Percentiles rank a stretch among this genome's conserved stretches.
Evolutionary conservation across 2,329 filamentous ascomycete species (phyloP).

Genomic region (Basipetospora sp.): DNA sequence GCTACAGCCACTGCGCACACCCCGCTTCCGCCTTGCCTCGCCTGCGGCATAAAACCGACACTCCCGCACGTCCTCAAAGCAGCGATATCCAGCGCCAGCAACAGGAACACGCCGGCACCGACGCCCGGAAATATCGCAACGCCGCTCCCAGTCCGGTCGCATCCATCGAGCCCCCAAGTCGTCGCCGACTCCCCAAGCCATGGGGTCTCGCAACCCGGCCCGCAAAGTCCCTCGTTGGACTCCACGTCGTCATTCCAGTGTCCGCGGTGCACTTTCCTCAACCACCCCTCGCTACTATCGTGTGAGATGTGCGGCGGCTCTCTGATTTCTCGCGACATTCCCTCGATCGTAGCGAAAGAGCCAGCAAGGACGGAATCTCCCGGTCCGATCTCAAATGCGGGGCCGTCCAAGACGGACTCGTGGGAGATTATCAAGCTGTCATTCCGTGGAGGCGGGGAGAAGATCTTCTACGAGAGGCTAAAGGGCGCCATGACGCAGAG

Average conservation of each 20-base stretch:
- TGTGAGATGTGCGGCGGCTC: slow-evolving; percentile 87
- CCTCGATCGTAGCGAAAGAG: slow-evolving; percentile 22
- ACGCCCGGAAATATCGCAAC: not conserved
- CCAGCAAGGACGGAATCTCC: slow-evolving; percentile 55
- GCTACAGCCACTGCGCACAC: slow-evolving; percentile 65
- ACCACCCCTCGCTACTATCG: slow-evolving; percentile 69
- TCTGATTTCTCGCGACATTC: slow-evolving; percentile 40
- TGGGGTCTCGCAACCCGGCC: not conserved
- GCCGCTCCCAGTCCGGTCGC: slow-evolving; percentile 19
- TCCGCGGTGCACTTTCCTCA: slow-evolving; percentile 82
- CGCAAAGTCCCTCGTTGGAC: slow-evolving; percentile 6
- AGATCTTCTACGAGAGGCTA: slow-evolving; percentile 75
- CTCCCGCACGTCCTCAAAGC: slow-evolving; percentile 74
- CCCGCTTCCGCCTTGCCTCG: slow-evolving; percentile 70
- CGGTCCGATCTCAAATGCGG: slow-evolving; percentile 46
- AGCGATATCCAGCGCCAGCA: slow-evolving; percentile 59
- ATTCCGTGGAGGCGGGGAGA: slow-evolving; percentile 77
- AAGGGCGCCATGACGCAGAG: slow-evolving; percentile 80
- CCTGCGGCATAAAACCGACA: slow-evolving; percentile 85
- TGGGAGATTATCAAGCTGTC: slow-evolving; percentile 77
- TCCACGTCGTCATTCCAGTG: slow-evolving; percentile 44
- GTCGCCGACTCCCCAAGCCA: slow-evolving; percentile 5
- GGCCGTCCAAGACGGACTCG: slow-evolving; percentile 33
- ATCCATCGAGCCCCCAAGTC: slow-evolving; percentile 8
- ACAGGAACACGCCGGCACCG: slow-evolving; percentile 22